These are phyloP conservation scores for Carex scoparia DNA, from an alignment of 176 grass and related monocot species.

Conservation along the genomic window DNA sequence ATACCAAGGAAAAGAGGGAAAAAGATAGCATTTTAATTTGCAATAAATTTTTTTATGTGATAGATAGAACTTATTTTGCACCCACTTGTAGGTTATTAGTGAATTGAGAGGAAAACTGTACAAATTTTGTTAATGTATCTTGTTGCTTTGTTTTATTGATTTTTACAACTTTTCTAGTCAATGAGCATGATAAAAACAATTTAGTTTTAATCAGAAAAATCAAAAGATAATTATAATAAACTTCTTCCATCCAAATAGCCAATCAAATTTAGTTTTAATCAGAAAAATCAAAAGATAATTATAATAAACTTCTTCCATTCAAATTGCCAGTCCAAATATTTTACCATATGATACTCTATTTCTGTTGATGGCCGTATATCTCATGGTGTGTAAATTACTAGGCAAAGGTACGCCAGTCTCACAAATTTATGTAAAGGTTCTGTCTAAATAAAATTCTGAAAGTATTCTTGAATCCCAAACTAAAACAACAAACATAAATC, in stretches of 20 bases:
- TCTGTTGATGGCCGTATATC: neutral
- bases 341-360: neutral
- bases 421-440: neutral
- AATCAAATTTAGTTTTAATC: neutral
- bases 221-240: neutral
- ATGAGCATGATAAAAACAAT: too few species aligned
- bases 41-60: neutral
- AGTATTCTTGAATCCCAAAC: neutral
- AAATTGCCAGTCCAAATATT: neutral
- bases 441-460: neutral
- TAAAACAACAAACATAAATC: neutral
- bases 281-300: neutral
- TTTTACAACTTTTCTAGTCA: too few species aligned
- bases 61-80: constrained; percentile 12
- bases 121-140: constrained; percentile 6
- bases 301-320: neutral
- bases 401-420: neutral
- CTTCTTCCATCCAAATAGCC: neutral
- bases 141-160: neutral
- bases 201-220: too few species aligned
- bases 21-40: neutral
- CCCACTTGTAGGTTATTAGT: neutral
- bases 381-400: neutral
- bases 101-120: neutral
- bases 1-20: constrained; percentile 1